These are phyloP conservation scores for Amanita pseudoporphyria DNA, from an alignment of 768 basidiomycete species.

Conservation along the genomic window DNA sequence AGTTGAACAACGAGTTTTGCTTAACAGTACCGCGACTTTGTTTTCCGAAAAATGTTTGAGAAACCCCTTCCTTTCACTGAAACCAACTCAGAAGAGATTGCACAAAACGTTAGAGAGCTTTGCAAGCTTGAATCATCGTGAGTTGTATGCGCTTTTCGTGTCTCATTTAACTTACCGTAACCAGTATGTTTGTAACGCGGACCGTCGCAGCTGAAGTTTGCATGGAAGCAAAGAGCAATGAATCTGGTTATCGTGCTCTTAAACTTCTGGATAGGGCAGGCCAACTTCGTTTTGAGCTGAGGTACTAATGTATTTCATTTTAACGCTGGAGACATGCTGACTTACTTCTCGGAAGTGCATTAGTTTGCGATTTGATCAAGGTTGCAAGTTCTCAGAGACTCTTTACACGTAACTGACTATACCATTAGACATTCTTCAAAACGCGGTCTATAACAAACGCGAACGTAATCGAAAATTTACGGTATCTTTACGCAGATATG, in stretches of 20 bases:
- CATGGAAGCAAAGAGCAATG: slow-evolving; percentile 71
- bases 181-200: slow-evolving; percentile 73
- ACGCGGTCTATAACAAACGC: slow-evolving; percentile 53
- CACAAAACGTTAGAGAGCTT: slow-evolving; percentile 61
- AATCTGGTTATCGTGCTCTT: slow-evolving; percentile 57
- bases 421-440: slow-evolving; percentile 51
- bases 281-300: slow-evolving; percentile 56
- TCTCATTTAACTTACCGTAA: slow-evolving; percentile 9
- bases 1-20: not conserved
- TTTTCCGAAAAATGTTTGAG: slow-evolving; percentile 85
- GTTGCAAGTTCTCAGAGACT: slow-evolving; percentile 21
- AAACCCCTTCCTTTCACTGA: slow-evolving; percentile 40
- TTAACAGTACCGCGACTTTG: slow-evolving; percentile 67
- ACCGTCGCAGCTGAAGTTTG: slow-evolving; percentile 79
- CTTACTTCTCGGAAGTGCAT: slow-evolving; percentile 22
- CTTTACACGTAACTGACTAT: slow-evolving; percentile 5
- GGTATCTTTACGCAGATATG: slow-evolving; percentile 58
- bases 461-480: slow-evolving; percentile 41
- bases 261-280: slow-evolving; percentile 58
- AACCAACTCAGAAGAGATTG: slow-evolving; percentile 50
- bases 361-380: slow-evolving; percentile 62
- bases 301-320: slow-evolving; percentile 29
- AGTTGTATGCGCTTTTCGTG: slow-evolving; percentile 12
- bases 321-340: slow-evolving; percentile 9
- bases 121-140: slow-evolving; percentile 63